Conservation (phyloP, 176 grass and related monocot species). For the Neostapfia colusana region DNA sequence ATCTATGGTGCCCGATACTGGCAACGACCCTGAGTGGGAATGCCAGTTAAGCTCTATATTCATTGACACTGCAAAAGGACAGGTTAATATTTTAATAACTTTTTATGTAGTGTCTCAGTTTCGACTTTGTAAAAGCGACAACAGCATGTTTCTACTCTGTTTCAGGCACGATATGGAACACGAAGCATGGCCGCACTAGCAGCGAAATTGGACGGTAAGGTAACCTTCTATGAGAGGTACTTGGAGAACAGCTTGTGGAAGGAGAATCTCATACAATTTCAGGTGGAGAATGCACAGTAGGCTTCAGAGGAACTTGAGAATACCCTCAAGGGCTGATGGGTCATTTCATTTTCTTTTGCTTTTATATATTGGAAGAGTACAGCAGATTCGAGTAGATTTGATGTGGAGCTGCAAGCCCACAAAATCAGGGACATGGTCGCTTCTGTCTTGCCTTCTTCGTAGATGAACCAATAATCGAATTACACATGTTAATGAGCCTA, state of each 20-base stretch:
- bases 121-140: not conserved
- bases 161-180: conserved; percentile 74
- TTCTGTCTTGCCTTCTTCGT: not conserved
- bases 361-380: not conserved
- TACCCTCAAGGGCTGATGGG: not conserved
- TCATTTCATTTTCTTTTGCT: not conserved
- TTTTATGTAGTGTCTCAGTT: not conserved
- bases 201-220: conserved; percentile 47
- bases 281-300: conserved; percentile 41
- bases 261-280: conserved; percentile 54
- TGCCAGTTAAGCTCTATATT: conserved; percentile 72
- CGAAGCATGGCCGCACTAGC: conserved; percentile 72
- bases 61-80: conserved; percentile 49
- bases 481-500: not conserved
- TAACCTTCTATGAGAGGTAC: conserved; percentile 70
- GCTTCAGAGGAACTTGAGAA: conserved; percentile 11
- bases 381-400: not conserved
- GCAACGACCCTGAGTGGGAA: conserved; percentile 62
- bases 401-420: not conserved
- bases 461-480: not conserved
- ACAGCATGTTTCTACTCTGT: not conserved
- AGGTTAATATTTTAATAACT: conserved; percentile 32
- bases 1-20: conserved; percentile 53
- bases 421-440: not conserved
- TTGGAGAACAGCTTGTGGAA: conserved; percentile 57